Evolutionary conservation across 768 basidiomycete species (phyloP).

Genomic region (Dendrothele bispora): DNA sequence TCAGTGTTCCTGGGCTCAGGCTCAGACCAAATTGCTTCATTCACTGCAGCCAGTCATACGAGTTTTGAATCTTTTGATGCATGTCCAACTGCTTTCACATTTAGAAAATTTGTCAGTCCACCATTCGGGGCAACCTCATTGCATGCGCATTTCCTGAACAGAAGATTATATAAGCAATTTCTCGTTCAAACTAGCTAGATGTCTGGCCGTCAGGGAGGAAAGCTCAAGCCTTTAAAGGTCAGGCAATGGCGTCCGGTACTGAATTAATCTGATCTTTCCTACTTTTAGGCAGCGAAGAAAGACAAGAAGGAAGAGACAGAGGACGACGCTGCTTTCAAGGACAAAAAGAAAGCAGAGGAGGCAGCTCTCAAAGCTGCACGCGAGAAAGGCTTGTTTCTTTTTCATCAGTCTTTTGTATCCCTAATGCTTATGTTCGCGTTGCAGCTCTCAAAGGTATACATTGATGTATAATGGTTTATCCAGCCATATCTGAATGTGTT

Average conservation of each 20-base stretch:
- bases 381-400: constrained; percentile 57
- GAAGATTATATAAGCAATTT: too few relatives aligned
- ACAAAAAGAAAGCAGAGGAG: constrained; percentile 73
- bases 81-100: too few relatives aligned
- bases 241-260: neutral
- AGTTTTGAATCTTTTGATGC: too few relatives aligned
- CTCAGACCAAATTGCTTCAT: too few relatives aligned
- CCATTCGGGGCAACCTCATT: too few relatives aligned
- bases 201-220: constrained; percentile 78
- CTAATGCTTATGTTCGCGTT: too few relatives aligned
- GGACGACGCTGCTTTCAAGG: constrained; percentile 72
- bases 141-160: too few relatives aligned
- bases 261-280: constrained; percentile 5
- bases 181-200: constrained; percentile 27
- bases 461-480: constrained; percentile 1
- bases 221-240: constrained; percentile 87
- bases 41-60: too few relatives aligned
- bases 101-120: too few relatives aligned
- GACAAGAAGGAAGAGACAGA: constrained; percentile 71
- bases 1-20: too few relatives aligned
- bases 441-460: constrained; percentile 56
- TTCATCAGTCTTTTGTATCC: too few relatives aligned
- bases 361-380: constrained; percentile 71
- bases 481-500: constrained; percentile 11
- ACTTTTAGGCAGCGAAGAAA: constrained; percentile 76